Evolutionary conservation across 2,329 filamentous ascomycete species (phyloP).

Genomic region (Xylaria arbuscula): DNA sequence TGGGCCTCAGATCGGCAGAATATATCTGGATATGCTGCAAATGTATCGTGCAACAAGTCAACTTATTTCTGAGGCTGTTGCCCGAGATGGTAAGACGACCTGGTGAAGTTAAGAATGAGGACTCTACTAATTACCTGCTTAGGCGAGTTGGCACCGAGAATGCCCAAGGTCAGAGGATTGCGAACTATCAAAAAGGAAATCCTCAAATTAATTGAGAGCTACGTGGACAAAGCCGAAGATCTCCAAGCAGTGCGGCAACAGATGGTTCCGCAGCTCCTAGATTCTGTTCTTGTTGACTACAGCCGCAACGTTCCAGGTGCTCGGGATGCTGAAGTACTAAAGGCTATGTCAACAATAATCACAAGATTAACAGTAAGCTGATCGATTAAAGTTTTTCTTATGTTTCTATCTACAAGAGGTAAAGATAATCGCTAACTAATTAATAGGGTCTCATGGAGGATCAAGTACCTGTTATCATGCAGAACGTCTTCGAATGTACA

Average conservation of each 20-base stretch:
- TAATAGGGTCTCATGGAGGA: constrained; percentile 92
- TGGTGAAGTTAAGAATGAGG: constrained; percentile 9
- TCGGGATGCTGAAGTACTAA: constrained; percentile 94
- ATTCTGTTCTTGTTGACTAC: constrained; percentile 95
- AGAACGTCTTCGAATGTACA: constrained; percentile 98
- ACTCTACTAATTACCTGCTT: constrained; percentile 51
- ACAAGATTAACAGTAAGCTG: constrained; percentile 90
- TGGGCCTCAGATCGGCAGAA: constrained; percentile 96
- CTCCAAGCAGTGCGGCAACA: constrained; percentile 90
- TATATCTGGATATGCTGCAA: constrained; percentile 98
- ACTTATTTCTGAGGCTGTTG: constrained; percentile 93
- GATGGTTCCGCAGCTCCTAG: constrained; percentile 94
- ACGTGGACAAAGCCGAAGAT: constrained; percentile 98
- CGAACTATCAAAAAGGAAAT: constrained; percentile 99
- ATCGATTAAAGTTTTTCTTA: constrained; percentile 47
- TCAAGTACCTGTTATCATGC: constrained; percentile 96
- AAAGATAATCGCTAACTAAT: constrained; percentile 37
- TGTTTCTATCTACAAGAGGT: background rate
- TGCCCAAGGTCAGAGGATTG: constrained; percentile 93
- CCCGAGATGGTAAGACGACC: constrained; percentile 74
- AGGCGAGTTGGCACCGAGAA: constrained; percentile 95
- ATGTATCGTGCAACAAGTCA: constrained; percentile 99
- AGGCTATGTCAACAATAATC: constrained; percentile 97
- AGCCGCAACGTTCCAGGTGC: constrained; percentile 96
- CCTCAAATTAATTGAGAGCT: constrained; percentile 96